Evolutionary conservation across 352 stramenopile genomes (phyloP).

Genomic region (Blastocystis sp.): DNA sequence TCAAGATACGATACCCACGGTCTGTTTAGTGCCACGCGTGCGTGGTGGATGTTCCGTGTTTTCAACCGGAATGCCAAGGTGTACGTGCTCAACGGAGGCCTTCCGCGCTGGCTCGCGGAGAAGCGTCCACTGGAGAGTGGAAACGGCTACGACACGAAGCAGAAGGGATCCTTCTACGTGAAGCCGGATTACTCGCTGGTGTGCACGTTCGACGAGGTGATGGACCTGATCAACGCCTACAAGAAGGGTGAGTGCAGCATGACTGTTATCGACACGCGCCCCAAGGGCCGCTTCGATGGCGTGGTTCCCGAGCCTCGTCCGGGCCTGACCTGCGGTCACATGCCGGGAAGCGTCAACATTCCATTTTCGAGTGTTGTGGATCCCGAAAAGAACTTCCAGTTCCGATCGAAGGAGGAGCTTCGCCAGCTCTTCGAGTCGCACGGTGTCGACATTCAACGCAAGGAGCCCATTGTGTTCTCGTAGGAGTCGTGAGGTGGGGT

Average conservation of each 20-base stretch:
- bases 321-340: constrained; percentile 53
- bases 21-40: constrained; percentile 66
- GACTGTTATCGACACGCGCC: constrained; percentile 60
- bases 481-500: neutral
- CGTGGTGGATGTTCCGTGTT: constrained; percentile 67
- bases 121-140: constrained; percentile 46
- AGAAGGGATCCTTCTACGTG: constrained; percentile 51
- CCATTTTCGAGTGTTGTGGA: constrained; percentile 36
- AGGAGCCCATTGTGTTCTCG: constrained; percentile 64
- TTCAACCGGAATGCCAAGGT: constrained; percentile 68
- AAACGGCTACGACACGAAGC: neutral
- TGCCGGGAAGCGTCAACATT: constrained; percentile 60
- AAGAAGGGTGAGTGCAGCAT: constrained; percentile 53
- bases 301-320: constrained; percentile 53
- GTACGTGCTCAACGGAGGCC: constrained; percentile 62
- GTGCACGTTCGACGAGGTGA: constrained; percentile 55
- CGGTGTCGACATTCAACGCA: constrained; percentile 48
- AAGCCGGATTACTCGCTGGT: constrained; percentile 64
- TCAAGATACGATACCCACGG: constrained; percentile 66
- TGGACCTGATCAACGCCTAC: constrained; percentile 61
- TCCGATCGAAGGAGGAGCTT: constrained; percentile 60
- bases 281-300: constrained; percentile 53
- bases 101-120: constrained; percentile 66
- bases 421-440: constrained; percentile 30
- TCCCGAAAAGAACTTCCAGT: constrained; percentile 58